Base-by-base conservation (phyloP, 2,329 filamentous ascomycete genomes). In the Teratosphaeria pseudoeucalypti region DNA sequence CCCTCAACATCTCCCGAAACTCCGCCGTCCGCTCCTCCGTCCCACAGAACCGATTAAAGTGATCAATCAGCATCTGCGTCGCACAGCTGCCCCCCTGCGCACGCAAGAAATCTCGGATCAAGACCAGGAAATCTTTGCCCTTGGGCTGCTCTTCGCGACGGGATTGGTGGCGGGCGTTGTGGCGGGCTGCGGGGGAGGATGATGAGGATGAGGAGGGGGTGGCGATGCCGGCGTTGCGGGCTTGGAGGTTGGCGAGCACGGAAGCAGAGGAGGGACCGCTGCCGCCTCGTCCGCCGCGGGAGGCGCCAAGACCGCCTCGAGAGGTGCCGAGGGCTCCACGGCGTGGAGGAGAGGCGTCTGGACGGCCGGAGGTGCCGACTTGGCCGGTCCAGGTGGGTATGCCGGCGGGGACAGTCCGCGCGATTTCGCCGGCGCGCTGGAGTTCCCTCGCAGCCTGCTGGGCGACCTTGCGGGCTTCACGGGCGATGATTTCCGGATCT, bases 331-430 rank as follows among this genome's bases (percentile, higher is more conserved):
- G 58, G 19, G 64, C 64, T 39, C 66, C 64, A 26, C 65, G 47
- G 52, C 67, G 58, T 23, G 64, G 57, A 74, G 74, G 23, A 77
- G 80, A 59, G 66, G 77, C 79, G 29, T 84, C 81, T 1, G 88
- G 88, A 39, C 88, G 81, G 1, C 92, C 92, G 4, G 85, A 85
- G 56, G 87, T 82, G 10, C 92, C 92, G 54, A 88, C 85, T 66
- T 88, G 84, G 1, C 94, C 92, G 0, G 92, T 97, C 92, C 92
- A 97, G 0, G 92, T 96, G 9, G 94, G 89, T 0, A 89, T 90
- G 7, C 92, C 92, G 34, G 90, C 86, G 0, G 89, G 89, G 1
- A 92, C 79, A 9, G 79, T 81, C 11, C 85, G 81, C 2, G 92
- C 90, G 34, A 86, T 81, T 68, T 92, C 84, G 52, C 84, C 85